phyloP scores from a whole-genome alignment of 805 yeast species.

The Maudiozyma pseudohumilis region DNA sequence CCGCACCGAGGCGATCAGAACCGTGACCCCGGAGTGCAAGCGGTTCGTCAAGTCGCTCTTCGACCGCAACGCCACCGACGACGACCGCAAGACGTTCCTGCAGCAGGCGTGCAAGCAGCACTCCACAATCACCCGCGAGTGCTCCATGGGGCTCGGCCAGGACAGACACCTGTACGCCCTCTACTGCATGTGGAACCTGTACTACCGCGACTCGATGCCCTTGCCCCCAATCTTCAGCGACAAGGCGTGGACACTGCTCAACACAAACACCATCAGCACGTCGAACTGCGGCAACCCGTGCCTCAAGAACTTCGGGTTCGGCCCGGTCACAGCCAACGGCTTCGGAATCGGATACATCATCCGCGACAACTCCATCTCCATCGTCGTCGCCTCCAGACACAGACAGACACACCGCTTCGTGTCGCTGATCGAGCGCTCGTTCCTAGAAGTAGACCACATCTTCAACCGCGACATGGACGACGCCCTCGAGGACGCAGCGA shows the following conservation, averaged over 20 bases:
- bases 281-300: slow-evolving; percentile 92
- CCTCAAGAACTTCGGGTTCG: slow-evolving; percentile 77
- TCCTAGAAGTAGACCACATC: slow-evolving; percentile 48
- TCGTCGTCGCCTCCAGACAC: slow-evolving; percentile 80
- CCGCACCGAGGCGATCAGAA: slow-evolving; percentile 83
- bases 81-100: slow-evolving; percentile 46
- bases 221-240: slow-evolving; percentile 76
- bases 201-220: slow-evolving; percentile 21
- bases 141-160: slow-evolving; percentile 77
- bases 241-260: slow-evolving; percentile 77
- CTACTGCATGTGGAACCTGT: slow-evolving; percentile 71
- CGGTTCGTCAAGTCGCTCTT: slow-evolving; percentile 77
- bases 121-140: slow-evolving; percentile 52
- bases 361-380: slow-evolving; percentile 65
- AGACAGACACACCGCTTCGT: slow-evolving; percentile 73
- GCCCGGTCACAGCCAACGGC: slow-evolving; percentile 84
- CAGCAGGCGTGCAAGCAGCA: slow-evolving; percentile 66
- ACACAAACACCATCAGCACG: slow-evolving; percentile 70
- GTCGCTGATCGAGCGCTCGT: slow-evolving; percentile 56
- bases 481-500: not conserved
- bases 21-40: slow-evolving; percentile 74
- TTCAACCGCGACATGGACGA: slow-evolving; percentile 27
- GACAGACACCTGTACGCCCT: slow-evolving; percentile 85
- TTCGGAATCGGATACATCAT: slow-evolving; percentile 90
- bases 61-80: slow-evolving; percentile 50